Conservation (phyloP, 768 basidiomycete genomes). For the Leccinum rimulosum region DNA sequence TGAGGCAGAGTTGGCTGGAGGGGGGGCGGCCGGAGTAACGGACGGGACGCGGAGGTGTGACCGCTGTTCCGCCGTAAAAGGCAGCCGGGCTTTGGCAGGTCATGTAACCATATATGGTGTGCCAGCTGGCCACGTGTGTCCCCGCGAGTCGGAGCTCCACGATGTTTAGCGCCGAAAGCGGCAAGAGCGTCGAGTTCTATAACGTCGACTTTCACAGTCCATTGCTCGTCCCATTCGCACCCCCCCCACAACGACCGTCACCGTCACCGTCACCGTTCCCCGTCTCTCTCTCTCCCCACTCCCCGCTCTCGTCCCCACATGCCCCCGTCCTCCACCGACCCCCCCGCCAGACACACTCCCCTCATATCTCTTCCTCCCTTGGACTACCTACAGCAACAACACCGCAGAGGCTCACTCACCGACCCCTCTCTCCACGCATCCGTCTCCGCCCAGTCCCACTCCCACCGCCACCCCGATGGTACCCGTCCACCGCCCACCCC, state of each 20-base stretch:
- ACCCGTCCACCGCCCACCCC: conserved; percentile 7
- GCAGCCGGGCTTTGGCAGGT: conserved; percentile 11
- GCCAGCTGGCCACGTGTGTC: conserved; percentile 28
- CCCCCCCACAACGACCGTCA: neutral
- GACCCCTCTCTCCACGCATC: conserved; percentile 73
- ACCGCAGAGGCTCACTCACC: conserved; percentile 80
- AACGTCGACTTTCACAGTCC: conserved; percentile 29
- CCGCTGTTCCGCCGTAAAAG: neutral
- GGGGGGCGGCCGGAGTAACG: neutral
- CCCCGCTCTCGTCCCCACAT: neutral
- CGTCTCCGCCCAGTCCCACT: conserved; percentile 2
- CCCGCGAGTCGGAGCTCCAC: conserved; percentile 29
- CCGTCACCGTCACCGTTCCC: too few species aligned
- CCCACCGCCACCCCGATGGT: conserved; percentile 26
- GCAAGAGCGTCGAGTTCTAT: conserved; percentile 24
- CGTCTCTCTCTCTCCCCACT: neutral
- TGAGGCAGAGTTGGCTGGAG: conserved; percentile 27
- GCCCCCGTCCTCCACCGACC: conserved; percentile 9
- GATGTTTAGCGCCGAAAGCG: conserved; percentile 26
- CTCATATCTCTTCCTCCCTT: conserved; percentile 69
- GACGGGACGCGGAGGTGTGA: neutral
- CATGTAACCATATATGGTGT: conserved; percentile 24
- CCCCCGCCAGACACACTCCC: conserved; percentile 43
- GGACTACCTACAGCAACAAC: conserved; percentile 68
- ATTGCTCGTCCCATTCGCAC: conserved; percentile 5